These are phyloP conservation scores for Cytospora leucostoma DNA, from an alignment of 2,329 filamentous ascomycete species.

Conservation along the genomic window DNA sequence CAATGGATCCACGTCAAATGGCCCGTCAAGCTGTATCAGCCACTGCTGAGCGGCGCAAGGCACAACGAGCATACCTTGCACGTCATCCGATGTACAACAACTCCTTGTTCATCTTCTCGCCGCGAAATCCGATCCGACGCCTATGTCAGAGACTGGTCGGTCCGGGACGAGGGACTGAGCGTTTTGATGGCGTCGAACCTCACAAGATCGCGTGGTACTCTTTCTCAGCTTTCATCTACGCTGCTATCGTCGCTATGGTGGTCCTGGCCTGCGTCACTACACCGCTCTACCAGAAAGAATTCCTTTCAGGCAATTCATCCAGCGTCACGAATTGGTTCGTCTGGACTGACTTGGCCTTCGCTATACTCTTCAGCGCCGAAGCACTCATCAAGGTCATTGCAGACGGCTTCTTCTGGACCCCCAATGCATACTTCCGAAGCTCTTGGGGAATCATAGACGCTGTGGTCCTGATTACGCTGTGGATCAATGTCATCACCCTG, in stretches of 20 bases:
- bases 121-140: slow-evolving; percentile 74
- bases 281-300: slow-evolving; percentile 88
- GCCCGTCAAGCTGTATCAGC: slow-evolving; percentile 87
- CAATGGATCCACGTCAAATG: slow-evolving; percentile 82
- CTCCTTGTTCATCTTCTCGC: slow-evolving; percentile 82
- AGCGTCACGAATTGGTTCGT: slow-evolving; percentile 85
- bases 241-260: slow-evolving; percentile 97
- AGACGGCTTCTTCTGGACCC: slow-evolving; percentile 94
- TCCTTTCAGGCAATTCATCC: slow-evolving; percentile 63
- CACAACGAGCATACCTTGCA: slow-evolving; percentile 86
- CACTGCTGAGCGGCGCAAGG: slow-evolving; percentile 77
- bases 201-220: slow-evolving; percentile 89
- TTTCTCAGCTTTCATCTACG: slow-evolving; percentile 92
- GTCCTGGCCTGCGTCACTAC: slow-evolving; percentile 91
- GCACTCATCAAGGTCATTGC: slow-evolving; percentile 90
- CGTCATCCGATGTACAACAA: slow-evolving; percentile 91
- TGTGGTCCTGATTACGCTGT: slow-evolving; percentile 86
- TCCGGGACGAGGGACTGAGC: slow-evolving; percentile 81
- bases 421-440: slow-evolving; percentile 94
- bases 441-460: slow-evolving; percentile 97
- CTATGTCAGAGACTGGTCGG: slow-evolving; percentile 89
- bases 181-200: slow-evolving; percentile 86
- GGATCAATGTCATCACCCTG: slow-evolving; percentile 89
- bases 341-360: slow-evolving; percentile 90
- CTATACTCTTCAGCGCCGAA: slow-evolving; percentile 81